Evolutionary conservation across 2,329 filamentous ascomycete genomes (phyloP).

Genomic region (Penicillium sp.): DNA sequence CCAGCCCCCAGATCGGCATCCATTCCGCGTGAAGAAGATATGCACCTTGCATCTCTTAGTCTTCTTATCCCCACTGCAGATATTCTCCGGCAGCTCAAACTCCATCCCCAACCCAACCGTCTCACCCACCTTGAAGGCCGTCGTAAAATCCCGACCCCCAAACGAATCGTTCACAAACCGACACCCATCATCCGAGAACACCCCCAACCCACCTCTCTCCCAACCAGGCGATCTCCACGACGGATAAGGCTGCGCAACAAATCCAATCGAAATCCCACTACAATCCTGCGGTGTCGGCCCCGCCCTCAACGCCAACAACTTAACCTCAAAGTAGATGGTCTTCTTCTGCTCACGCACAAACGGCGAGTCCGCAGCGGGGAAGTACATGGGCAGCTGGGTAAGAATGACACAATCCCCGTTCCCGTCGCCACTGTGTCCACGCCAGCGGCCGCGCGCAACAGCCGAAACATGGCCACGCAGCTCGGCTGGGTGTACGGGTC

Average conservation of each 20-base stretch:
- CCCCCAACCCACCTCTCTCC: slow-evolving; percentile 53
- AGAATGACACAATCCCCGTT: slow-evolving; percentile 47
- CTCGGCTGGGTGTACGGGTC: slow-evolving; percentile 37
- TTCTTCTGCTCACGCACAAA: slow-evolving; percentile 39
- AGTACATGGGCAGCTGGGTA: slow-evolving; percentile 51
- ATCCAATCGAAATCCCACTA: slow-evolving; percentile 52
- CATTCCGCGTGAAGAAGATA: slow-evolving; percentile 54
- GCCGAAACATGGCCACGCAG: slow-evolving; percentile 34
- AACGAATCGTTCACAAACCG: slow-evolving; percentile 55
- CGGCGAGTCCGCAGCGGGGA: slow-evolving; percentile 44
- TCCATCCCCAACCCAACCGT: slow-evolving; percentile 53
- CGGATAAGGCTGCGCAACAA: slow-evolving; percentile 53
- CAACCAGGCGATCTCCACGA: slow-evolving; percentile 55
- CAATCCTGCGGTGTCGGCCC: slow-evolving; percentile 26
- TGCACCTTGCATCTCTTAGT: slow-evolving; percentile 36
- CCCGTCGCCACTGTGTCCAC: slow-evolving; percentile 35
- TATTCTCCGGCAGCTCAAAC: slow-evolving; percentile 37
- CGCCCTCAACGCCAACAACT: slow-evolving; percentile 39
- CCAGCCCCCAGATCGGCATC: slow-evolving; percentile 46
- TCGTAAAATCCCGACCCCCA: slow-evolving; percentile 52
- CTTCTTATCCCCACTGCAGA: slow-evolving; percentile 27
- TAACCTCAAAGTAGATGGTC: slow-evolving; percentile 54
- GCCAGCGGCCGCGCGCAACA: slow-evolving; percentile 36
- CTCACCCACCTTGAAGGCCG: slow-evolving; percentile 46
- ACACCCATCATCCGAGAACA: slow-evolving; percentile 56